Evolutionary conservation across 108 stramenopile genomes (phyloP).

Genomic region (Cyclostephanos tholiformis): DNA sequence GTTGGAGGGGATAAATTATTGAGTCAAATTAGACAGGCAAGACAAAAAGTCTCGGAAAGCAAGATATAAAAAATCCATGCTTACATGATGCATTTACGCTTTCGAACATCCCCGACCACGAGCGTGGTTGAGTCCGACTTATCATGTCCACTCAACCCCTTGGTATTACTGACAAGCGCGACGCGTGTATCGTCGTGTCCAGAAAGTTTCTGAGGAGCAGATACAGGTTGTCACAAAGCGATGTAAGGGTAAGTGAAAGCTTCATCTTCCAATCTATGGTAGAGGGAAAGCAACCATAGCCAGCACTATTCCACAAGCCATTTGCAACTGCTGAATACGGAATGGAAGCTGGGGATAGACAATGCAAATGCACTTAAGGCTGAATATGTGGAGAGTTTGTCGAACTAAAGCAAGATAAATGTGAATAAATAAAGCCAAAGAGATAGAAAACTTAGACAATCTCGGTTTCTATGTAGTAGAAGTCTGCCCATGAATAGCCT

Average conservation of each 20-base stretch:
- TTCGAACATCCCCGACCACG: constrained; percentile 76
- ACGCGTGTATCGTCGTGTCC: constrained; percentile 71
- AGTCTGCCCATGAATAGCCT: no score
- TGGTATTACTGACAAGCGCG: constrained; percentile 72
- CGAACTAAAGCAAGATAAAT: constrained; percentile 61
- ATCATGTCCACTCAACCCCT: constrained; percentile 21
- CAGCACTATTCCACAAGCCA: constrained; percentile 55
- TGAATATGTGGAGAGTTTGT: constrained; percentile 33
- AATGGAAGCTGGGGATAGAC: constrained; percentile 59
- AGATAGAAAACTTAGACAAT: no score
- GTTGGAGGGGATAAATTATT: background rate
- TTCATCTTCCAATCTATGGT: constrained; percentile 77
- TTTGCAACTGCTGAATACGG: constrained; percentile 78
- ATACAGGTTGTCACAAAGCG: constrained; percentile 85
- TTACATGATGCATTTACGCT: constrained; percentile 82
- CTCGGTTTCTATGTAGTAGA: no score
- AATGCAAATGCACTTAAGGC: constrained; percentile 36
- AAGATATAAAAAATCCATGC: constrained; percentile 2
- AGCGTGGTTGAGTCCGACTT: constrained; percentile 31
- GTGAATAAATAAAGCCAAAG: no score
- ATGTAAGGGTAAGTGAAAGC: constrained; percentile 91
- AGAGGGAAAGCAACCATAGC: constrained; percentile 73
- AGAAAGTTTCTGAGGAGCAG: constrained; percentile 71
- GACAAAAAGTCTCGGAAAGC: background rate
- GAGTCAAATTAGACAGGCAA: background rate